These are phyloP conservation scores for Aspergillus mulundensis DNA, from an alignment of 495 filamentous ascomycete species.

Conservation along the genomic window DNA sequence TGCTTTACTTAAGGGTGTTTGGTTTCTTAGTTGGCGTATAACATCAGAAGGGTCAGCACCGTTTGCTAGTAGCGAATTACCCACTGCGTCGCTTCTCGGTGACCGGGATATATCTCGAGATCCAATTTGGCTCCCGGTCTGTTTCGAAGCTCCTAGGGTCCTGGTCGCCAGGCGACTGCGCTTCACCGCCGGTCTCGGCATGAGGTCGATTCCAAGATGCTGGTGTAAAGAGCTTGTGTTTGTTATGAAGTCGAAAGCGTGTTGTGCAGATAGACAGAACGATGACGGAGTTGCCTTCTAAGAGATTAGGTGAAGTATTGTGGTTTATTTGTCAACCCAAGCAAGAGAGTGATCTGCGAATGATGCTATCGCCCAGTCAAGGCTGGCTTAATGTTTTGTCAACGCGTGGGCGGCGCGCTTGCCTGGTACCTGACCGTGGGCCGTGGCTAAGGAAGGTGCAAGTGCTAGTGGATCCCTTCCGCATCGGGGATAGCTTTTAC, in stretches of 20 bases:
- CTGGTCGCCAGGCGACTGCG: constrained; percentile 31
- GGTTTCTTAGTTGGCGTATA: constrained; percentile 24
- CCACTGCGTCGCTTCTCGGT: constrained; percentile 3
- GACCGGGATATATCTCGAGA: constrained; percentile 8
- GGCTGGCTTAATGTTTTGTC: too few species aligned
- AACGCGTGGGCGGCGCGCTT: too few species aligned
- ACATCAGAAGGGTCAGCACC: constrained; percentile 18
- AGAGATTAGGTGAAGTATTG: too few species aligned
- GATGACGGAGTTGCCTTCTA: too few species aligned
- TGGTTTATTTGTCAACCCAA: too few species aligned
- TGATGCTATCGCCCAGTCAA: too few species aligned
- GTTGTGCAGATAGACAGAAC: too few species aligned
- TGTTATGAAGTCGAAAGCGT: neutral
- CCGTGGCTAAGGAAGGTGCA: too few species aligned
- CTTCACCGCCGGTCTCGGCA: constrained; percentile 44
- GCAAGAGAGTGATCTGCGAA: too few species aligned
- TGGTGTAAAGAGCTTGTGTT: neutral
- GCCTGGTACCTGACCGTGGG: too few species aligned
- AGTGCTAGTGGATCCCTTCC: too few species aligned
- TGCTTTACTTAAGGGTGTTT: constrained; percentile 33
- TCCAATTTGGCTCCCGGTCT: neutral
- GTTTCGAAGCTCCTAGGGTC: constrained; percentile 5
- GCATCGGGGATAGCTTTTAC: too few species aligned
- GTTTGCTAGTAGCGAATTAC: constrained; percentile 3
- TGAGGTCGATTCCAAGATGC: constrained; percentile 10